phyloP scores from a whole-genome alignment of 352 stramenopile genomes.

The Globisporangium yorkense region DNA sequence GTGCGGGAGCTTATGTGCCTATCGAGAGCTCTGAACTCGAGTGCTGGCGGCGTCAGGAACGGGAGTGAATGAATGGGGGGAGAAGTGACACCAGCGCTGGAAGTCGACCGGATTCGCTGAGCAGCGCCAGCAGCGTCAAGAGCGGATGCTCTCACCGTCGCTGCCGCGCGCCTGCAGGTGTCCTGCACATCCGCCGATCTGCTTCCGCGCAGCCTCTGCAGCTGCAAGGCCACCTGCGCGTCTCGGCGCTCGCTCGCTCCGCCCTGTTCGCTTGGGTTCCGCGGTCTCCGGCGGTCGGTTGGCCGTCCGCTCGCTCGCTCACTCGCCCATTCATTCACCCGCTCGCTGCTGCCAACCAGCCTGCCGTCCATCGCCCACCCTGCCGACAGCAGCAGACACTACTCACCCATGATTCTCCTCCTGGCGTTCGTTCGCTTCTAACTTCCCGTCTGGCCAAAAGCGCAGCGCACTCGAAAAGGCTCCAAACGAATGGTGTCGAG shows the following conservation, averaged over 20 bases:
- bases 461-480: constrained; percentile 23
- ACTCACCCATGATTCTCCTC: constrained; percentile 59
- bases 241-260: too few species aligned
- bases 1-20: background rate
- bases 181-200: background rate
- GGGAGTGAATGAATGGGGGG: background rate
- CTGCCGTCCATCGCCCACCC: background rate
- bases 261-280: too few species aligned
- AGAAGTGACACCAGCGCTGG: background rate
- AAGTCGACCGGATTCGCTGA: too few species aligned
- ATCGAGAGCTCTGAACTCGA: background rate
- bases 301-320: background rate
- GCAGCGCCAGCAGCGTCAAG: too few species aligned
- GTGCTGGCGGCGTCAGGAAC: background rate
- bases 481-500: constrained; percentile 46
- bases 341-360: background rate
- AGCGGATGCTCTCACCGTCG: too few species aligned
- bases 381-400: background rate
- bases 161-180: too few species aligned
- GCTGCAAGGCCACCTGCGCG: background rate
- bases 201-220: background rate
- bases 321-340: background rate
- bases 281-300: too few species aligned
- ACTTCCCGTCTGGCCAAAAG: constrained; percentile 54
- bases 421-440: constrained; percentile 57